Base-by-base conservation (phyloP, 345 rosid species). In the Acer campestre region DNA sequence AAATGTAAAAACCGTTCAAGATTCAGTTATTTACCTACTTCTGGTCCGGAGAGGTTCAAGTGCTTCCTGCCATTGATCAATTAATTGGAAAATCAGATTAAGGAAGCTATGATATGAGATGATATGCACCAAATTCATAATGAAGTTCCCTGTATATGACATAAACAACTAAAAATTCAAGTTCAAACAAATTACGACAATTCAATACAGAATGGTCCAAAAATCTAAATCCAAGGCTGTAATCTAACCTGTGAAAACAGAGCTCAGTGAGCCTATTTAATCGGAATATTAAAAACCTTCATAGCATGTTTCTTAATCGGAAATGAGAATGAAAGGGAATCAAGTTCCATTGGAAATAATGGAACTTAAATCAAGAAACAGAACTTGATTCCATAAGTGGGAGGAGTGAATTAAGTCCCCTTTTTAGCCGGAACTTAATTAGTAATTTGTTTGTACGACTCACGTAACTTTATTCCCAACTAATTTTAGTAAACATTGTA, bases 41-140 rank as follows among this genome's bases (percentile, higher is more conserved):
- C 70, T 49, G 23, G 61, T 74, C 44, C 63, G 40, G 1, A 74
- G 65, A 74, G 69, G 61, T 62, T 48, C 69, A 25, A 74, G 22
- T 8, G 27, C 27, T 25, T 46, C 69, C 77, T 74, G 77, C 42
- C 77, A 48, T 35, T 49, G 29, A 74, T 6, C 46, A 63, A 35
- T 27, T 22, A 29, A 48, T 63, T 11, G 16, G 23, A 65, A 46
- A 1, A 42, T 29, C 55, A 42, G 9, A 51, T 29, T 53, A 70
- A 18, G 25, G 46, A 53, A 53, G 44, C 62, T 22, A 29, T 70
- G 2, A 5, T 17, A 2, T 16, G 18, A 12, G 2, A 20, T 44
- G 1, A 20, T 44, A 67, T 67, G 51, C 14, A 72, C 38, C 16
- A 3, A n/a, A 59, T 58, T 71, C 48, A 58, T 38, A 1, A 7